Evolutionary conservation across 2,329 filamentous ascomycete genomes (phyloP), one percentile per base, ranked within the genome.

Genomic region (Epichloe festucae): DNA sequence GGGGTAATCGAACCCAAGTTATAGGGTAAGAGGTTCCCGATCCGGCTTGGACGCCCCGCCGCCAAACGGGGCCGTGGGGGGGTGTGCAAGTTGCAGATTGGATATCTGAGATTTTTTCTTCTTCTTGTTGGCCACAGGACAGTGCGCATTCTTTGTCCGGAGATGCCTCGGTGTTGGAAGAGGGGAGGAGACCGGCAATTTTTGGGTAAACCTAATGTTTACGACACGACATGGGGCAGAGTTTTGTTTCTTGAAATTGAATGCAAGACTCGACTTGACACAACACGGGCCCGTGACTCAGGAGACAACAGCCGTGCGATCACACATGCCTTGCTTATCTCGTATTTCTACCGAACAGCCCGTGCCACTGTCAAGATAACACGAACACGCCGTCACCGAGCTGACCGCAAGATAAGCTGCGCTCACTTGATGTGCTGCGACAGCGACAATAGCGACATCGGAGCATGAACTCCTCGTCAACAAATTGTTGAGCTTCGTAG

Each of bases 21-120:
- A 55, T 54, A 54, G 54, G 52, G 54, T 56, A 59, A 57, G 47
- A 55, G 36, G 40, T 49, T 45, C 49, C 49, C 48, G 48, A 53
- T 46, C 19, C 19, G 47, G 35, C 45, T 34, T 48, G 21, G 31
- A 41, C 17, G 14, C 42, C 48, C 49, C 46, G 38, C 52, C 36
- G 34, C 35, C 31, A 23, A 47, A 23, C 31, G 45, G 31, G 46
- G 34, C 10, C 35, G 6, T 27, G 23, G 23, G 23, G 23, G 23
- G 23, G 23, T 27, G 41, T 54, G 54, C 21, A 23, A 23, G 5
- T 23, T 7, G 42, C 42, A 27, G 42, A 31, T 23, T 31, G 14
- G 23, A 15, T 36, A 36, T 21, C 7, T 19, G 12, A 5, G n/a
- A 6, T 17, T 46, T 8, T 5, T 15, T 15, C 15, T 8, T 31